Percentiles rank a stretch among this genome's conserved stretches.
phyloP scores from a whole-genome alignment of 495 filamentous ascomycete genomes.

The Aspergillus bertholletiae region DNA sequence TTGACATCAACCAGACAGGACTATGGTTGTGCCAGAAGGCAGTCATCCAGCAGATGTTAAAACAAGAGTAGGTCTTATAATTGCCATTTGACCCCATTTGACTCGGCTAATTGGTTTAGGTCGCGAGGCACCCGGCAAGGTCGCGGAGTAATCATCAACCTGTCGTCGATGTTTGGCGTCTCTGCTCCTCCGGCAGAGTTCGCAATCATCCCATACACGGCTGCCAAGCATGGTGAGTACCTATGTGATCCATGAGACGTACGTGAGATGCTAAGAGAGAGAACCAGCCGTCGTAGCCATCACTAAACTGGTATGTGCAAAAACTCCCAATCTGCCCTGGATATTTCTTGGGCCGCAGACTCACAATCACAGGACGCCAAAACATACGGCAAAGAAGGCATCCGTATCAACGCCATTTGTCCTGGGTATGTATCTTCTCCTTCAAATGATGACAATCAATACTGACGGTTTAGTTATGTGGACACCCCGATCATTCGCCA shows the following conservation, averaged over 20 bases:
- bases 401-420: slow-evolving; percentile 50
- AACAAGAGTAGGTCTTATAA: slow-evolving; percentile 32
- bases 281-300: slow-evolving; percentile 32
- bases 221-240: slow-evolving; percentile 41
- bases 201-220: slow-evolving; percentile 32
- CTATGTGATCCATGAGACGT: not conserved
- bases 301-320: slow-evolving; percentile 31
- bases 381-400: slow-evolving; percentile 37
- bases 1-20: slow-evolving; percentile 44
- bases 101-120: not conserved
- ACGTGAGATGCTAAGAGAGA: not conserved
- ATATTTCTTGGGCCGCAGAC: not conserved
- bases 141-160: slow-evolving; percentile 29
- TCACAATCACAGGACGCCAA: slow-evolving; percentile 35
- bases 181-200: slow-evolving; percentile 13
- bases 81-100: not conserved
- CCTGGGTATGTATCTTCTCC: slow-evolving; percentile 28
- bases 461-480: slow-evolving; percentile 6
- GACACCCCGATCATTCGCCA: slow-evolving; percentile 14
- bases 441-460: not conserved
- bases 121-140: slow-evolving; percentile 15
- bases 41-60: slow-evolving; percentile 47
- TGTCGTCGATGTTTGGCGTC: slow-evolving; percentile 28
- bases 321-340: not conserved
- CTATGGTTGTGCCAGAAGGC: slow-evolving; percentile 46